Evolutionary conservation across 2,329 filamentous ascomycete genomes (phyloP), one percentile per base, ranked within the genome.

Genomic region (Penicillium sp.): DNA sequence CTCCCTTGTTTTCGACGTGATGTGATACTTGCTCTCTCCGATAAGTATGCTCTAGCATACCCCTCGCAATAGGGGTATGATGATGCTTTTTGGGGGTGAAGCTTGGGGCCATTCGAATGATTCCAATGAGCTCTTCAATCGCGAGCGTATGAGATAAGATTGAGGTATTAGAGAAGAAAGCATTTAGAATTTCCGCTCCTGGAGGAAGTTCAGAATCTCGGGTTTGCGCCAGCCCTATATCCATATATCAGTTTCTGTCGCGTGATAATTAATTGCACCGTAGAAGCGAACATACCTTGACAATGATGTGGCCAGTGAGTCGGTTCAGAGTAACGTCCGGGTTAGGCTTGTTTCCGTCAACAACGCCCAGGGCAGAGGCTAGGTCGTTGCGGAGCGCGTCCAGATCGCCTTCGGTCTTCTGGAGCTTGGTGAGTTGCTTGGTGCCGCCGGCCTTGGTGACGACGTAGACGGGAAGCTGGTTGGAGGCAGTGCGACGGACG

Each of bases 391-490:
- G 81, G 62, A 97, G 72, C 3, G 79, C 82, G 33, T 79, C 74
- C 49, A 86, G 69, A 71, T 96, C 83, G 17, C 94, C 94, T 57
- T 91, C 86, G 49, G 93, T 83, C 75, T 90, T 92, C 73, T 91
- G 89, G 55, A 99, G 77, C 56, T 85, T 75, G 6, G 93, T 96
- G 68, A 89, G 77, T 67, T 86, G 85, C 70, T 87, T 81, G 63
- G 90, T 94, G 15, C 91, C 90, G 52, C 91, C 91, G 13, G 86
- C 82, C 78, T 90, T 93, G 63, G 77, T 79, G 64, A 86, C 81
- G 17, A 86, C 80, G 77, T 97, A 99, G 44, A 97, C 83, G 25
- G 91, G 86, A 3, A 94, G 79, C 64, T 91, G 86, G 48, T 86
- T 84, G 38, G 84, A 87, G 1, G 81, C 78, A 3, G 91, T 93